Conservation (phyloP, 1,139 yeast species). For the Blastobotrys buckinghamii region DNA sequence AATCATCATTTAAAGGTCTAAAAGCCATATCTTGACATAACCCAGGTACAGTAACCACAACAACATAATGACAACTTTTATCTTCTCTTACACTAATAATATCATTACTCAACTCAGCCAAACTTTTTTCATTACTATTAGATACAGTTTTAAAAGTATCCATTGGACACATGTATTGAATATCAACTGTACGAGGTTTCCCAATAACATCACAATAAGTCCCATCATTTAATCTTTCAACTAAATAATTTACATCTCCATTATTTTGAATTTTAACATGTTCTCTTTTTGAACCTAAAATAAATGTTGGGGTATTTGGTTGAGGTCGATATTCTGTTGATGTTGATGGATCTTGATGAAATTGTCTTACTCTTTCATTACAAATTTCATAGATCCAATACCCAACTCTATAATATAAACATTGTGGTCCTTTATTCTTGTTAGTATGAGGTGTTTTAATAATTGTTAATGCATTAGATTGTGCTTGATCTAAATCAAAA, state of each 20-base stretch:
- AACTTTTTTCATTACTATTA: neutral
- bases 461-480: slow-evolving; percentile 26
- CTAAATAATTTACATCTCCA: slow-evolving; percentile 19
- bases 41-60: slow-evolving; percentile 52
- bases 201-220: slow-evolving; percentile 68
- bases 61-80: slow-evolving; percentile 65
- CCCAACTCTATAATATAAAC: slow-evolving; percentile 35
- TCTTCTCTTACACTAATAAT: slow-evolving; percentile 53
- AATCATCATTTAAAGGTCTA: slow-evolving; percentile 37
- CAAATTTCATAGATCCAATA: slow-evolving; percentile 67
- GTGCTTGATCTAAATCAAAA: slow-evolving; percentile 9
- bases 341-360: slow-evolving; percentile 35
- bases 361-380: slow-evolving; percentile 53
- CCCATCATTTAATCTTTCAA: slow-evolving; percentile 54
- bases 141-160: slow-evolving; percentile 14
- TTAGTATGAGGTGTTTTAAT: slow-evolving; percentile 14
- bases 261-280: slow-evolving; percentile 18
- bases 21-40: slow-evolving; percentile 54
- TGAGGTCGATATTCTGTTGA: neutral
- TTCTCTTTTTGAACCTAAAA: slow-evolving; percentile 37
- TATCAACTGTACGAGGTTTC: slow-evolving; percentile 53
- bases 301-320: slow-evolving; percentile 28
- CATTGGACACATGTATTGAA: slow-evolving; percentile 64
- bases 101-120: slow-evolving; percentile 20
- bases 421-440: neutral